Base-by-base conservation (phyloP, 2,329 filamentous ascomycete species). In the Pezicula rhizophila region DNA sequence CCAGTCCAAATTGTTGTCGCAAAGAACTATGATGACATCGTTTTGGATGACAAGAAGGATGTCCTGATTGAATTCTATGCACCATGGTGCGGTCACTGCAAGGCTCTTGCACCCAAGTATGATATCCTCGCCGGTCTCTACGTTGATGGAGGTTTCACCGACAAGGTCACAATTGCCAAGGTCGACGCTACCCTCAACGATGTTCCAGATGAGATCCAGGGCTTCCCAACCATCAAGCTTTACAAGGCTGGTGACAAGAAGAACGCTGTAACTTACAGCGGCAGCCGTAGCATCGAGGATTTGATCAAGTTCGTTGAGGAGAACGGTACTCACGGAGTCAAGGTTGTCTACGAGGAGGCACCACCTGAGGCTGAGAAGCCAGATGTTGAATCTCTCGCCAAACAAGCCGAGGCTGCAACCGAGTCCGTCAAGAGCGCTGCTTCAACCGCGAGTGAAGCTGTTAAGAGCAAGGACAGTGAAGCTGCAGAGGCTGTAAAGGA, bases 11-110 rank as follows among this genome's bases (percentile, higher is more conserved):
- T 95, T 53, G 79, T 99, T 50, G 93, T 99, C 50, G 93, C 92
- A 68, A 87, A 95, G 76, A 92, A 80, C 75, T 99, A 96, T 80
- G 78, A 96, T 56, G 80, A 95, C 7, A 74, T 97, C 59, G 91
- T 99, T 64, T 79, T 96, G 48, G 86, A 99, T 67, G 86, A 95
- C 70, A 79, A 85, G 67, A 97, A 97, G 85, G 93, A 99, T 70
- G 93, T 99, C 51, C 81, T 99, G 59, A 74, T 99, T 57, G 93
- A 99, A 78, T 97, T 96, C 77, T 99, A 99, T 76, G 93, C 93
- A 52, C 93, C 93, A 57, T 99, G 93, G 93, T 99, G 93, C 70
- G 93, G 93, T 62, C 93, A 99, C 82, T 99, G 93, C 89, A 97
- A 97, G 82, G 91, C 83, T 70, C 85, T 99, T 54, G 92, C 93